Evolutionary conservation across 2,329 filamentous ascomycete genomes (phyloP).

Genomic region (Fusarium robinianum): DNA sequence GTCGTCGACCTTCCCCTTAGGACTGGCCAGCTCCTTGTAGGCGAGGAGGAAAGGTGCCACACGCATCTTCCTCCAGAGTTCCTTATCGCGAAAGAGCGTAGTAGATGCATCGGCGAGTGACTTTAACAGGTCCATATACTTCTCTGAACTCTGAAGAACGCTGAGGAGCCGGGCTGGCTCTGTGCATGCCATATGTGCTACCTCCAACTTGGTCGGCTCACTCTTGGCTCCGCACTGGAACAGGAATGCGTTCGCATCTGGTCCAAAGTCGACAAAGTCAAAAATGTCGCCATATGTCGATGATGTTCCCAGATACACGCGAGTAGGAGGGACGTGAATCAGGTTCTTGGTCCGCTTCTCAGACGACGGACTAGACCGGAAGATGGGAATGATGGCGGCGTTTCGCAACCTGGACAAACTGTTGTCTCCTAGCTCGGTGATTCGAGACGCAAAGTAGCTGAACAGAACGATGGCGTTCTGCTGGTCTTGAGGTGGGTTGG

Average conservation of each 20-base stretch:
- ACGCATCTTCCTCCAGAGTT: conserved; percentile 77
- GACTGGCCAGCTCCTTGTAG: conserved; percentile 69
- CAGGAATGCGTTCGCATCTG: conserved; percentile 85
- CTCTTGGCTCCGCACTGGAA: conserved; percentile 87
- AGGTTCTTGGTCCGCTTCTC: conserved; percentile 47
- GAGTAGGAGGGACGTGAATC: conserved; percentile 63
- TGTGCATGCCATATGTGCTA: conserved; percentile 79
- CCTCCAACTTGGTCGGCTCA: conserved; percentile 84
- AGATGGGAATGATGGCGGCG: conserved; percentile 73
- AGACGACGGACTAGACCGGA: conserved; percentile 39
- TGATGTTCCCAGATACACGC: conserved; percentile 78
- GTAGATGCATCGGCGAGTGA: conserved; percentile 75
- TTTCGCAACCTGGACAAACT: conserved; percentile 64
- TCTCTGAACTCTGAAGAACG: conserved; percentile 78
- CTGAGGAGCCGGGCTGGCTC: conserved; percentile 83
- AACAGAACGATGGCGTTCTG: conserved; percentile 74
- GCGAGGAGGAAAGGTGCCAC: conserved; percentile 78
- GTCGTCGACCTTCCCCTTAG: conserved; percentile 53
- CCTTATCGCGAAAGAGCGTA: conserved; percentile 75
- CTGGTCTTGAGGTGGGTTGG: conserved; percentile 70
- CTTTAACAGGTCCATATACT: conserved; percentile 82
- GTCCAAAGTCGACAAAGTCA: conserved; percentile 93
- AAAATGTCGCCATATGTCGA: conserved; percentile 83
- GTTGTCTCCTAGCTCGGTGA: conserved; percentile 71
- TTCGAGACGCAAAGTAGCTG: conserved; percentile 78